Conservation (phyloP, 495 filamentous ascomycete genomes). For the Tuber brumale region DNA sequence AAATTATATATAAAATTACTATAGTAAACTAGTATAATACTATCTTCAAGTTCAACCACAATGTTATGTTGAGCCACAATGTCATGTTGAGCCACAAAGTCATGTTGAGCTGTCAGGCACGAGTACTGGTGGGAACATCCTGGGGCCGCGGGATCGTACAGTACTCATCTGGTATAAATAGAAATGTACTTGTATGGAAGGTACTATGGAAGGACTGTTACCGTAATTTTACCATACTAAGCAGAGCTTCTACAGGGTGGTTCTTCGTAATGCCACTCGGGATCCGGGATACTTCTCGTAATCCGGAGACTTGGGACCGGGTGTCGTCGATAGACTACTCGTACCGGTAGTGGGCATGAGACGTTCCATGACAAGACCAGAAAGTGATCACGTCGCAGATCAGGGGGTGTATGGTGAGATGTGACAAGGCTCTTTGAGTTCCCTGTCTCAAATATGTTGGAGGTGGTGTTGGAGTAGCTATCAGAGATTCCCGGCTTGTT, state of each 20-base stretch:
- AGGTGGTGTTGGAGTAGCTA: background rate
- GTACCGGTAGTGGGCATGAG: background rate
- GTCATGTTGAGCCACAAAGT: too few species aligned
- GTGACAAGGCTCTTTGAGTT: background rate
- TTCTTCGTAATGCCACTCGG: background rate
- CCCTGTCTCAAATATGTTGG: background rate
- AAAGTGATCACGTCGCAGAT: background rate
- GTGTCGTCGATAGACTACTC: too few species aligned
- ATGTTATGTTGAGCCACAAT: too few species aligned
- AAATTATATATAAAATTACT: too few species aligned
- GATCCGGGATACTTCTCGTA: background rate
- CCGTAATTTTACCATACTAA: background rate
- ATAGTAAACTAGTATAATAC: too few species aligned
- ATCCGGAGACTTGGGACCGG: background rate
- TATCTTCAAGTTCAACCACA: too few species aligned
- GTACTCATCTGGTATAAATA: conserved; percentile 1
- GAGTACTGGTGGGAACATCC: background rate
- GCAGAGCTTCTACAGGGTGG: background rate
- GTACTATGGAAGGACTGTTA: background rate
- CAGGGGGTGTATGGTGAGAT: background rate
- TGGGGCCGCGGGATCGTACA: background rate
- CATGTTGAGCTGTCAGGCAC: too few species aligned
- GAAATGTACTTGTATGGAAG: background rate
- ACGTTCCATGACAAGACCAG: background rate
- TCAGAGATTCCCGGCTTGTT: background rate